Conservation (phyloP, 2,329 filamentous ascomycete species). For the Stenocarpella maydis region DNA sequence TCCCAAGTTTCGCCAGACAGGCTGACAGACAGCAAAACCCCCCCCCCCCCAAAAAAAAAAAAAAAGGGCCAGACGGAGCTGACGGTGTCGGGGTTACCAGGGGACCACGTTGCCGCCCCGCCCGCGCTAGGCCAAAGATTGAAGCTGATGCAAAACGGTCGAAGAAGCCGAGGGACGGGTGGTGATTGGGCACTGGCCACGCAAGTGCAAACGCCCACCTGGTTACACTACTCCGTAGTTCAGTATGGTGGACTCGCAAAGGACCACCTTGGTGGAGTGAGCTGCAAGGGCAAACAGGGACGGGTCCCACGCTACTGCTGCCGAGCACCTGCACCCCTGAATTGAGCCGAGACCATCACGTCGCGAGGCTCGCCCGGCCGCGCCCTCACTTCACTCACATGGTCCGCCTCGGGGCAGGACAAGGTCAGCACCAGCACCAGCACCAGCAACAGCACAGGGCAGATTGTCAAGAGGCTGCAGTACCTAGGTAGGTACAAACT, state of each 20-base stretch:
- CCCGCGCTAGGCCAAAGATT: slow-evolving; percentile 26
- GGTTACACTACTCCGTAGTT: no score
- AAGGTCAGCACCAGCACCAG: no score
- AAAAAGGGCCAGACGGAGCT: slow-evolving; percentile 2
- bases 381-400: not conserved
- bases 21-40: not conserved
- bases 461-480: not conserved
- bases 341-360: slow-evolving; percentile 21
- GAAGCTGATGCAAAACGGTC: slow-evolving; percentile 26
- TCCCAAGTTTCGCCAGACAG: slow-evolving; percentile 10
- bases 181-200: not conserved
- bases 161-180: not conserved
- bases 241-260: not conserved
- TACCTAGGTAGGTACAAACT: no score
- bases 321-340: slow-evolving; percentile 16
- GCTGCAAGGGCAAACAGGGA: slow-evolving; percentile 26
- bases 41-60: no score
- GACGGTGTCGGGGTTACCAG: slow-evolving; percentile 3
- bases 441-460: not conserved
- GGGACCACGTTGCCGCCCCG: slow-evolving; percentile 25
- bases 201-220: not conserved
- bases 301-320: slow-evolving; percentile 17
- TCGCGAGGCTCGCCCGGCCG: not conserved
- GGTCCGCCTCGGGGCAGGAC: not conserved
- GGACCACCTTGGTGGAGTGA: slow-evolving; percentile 16